Conservation (phyloP, 2,329 filamentous ascomycete species). For the Fusarium bactridioides region DNA sequence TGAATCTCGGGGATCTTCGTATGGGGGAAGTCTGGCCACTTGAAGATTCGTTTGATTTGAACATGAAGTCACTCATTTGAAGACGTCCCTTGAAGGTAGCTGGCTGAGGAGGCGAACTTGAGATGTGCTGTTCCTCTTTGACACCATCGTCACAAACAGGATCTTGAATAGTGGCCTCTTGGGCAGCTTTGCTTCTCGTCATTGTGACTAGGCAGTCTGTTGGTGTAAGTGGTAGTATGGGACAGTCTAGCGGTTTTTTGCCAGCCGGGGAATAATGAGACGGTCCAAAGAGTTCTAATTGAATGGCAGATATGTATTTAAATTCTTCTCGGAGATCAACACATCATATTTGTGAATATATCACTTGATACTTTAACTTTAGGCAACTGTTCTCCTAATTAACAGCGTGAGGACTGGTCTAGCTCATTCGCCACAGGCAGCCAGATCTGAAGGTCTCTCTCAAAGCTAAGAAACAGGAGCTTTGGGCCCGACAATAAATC, state of each 20-base stretch:
- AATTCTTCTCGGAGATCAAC: not conserved
- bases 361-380: constrained; percentile 5
- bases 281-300: not conserved
- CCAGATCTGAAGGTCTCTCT: not conserved
- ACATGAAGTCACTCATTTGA: constrained; percentile 55
- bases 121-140: not conserved
- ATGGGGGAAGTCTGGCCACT: constrained; percentile 22
- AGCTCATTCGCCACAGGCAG: constrained; percentile 21
- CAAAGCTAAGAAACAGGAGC: not conserved
- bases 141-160: not conserved
- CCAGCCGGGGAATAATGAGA: not conserved
- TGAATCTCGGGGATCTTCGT: constrained; percentile 26
- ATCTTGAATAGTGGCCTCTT: not conserved
- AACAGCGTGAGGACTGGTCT: not conserved
- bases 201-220: not conserved
- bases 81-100: constrained; percentile 56
- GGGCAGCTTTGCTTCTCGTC: not conserved
- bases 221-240: not conserved
- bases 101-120: constrained; percentile 30
- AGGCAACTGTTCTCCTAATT: not conserved
- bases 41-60: constrained; percentile 41
- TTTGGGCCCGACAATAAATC: not conserved
- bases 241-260: not conserved
- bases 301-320: not conserved
- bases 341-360: not conserved